Base-by-base conservation (phyloP, 108 stramenopile genomes). In the Cyclotella sp. region DNA sequence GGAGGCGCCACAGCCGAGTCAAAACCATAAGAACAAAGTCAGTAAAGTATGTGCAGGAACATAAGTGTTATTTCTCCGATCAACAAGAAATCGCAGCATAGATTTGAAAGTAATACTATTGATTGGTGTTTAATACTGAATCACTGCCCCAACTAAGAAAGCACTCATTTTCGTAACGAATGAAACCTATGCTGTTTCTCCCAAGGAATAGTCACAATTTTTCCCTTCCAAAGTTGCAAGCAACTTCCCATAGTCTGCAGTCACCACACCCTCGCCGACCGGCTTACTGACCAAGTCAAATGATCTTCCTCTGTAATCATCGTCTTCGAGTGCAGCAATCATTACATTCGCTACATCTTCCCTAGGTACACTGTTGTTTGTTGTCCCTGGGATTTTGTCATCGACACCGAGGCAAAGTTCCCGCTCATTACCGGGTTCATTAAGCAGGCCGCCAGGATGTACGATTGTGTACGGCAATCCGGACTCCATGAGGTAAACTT, bases 261-360 rank as follows among this genome's bases (percentile, higher is more conserved):
- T 86, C 12, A 63, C 64, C 9, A 49, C 58, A 0, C 85, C 81
- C 14, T 85, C 87, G 0, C 78, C 84, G 22, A 65, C 69, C 24
- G 76, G 75, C 52, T 84, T 81, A 26, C 82, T 80, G 5, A 85
- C 85, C 64, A 91, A 72, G 68, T 91, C 90, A 77, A 91, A 89
- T n/a, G 88, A 89, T 26, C 90, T 68, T 28, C 82, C 82, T 45
- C 63, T 70, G 45, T 81, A 89, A 43, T 18, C 49, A n/a, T 78
- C 76, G 21, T 76, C 62, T 67, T 82, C 51, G 15, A 89, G 60
- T 10, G 89, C 85, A 59, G 89, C 77, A 67, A 90, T 76, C 85
- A 91, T 85, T 29, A 95, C 91, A 80, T 88, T 82, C 13, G 94
- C 94, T 29, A 95, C 94, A 86, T 95, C 94, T 64, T 92, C 94